phyloP scores from a whole-genome alignment of 805 yeast species.

The Barnettozyma californica region DNA sequence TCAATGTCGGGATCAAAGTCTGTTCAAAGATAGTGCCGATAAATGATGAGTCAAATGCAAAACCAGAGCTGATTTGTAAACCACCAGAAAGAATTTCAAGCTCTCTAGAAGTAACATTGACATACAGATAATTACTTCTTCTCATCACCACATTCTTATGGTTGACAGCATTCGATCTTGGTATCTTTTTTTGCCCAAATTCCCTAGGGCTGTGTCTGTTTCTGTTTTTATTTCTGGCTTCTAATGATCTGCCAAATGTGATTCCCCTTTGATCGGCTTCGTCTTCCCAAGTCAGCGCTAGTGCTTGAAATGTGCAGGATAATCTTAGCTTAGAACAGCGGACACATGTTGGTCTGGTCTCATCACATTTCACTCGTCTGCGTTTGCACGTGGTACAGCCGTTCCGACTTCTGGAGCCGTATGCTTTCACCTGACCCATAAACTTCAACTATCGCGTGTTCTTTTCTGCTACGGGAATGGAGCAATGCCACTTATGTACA shows the following conservation, averaged over 20 bases:
- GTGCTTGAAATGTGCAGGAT: slow-evolving; percentile 19
- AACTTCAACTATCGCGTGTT: background rate
- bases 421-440: slow-evolving; percentile 25
- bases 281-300: slow-evolving; percentile 31
- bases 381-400: slow-evolving; percentile 48
- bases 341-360: slow-evolving; percentile 29
- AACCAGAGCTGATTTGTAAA: slow-evolving; percentile 5
- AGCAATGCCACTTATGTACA: background rate
- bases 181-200: background rate
- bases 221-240: slow-evolving; percentile 15
- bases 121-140: slow-evolving; percentile 12
- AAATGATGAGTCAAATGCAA: background rate
- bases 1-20: slow-evolving; percentile 12
- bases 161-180: background rate
- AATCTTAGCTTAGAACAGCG: slow-evolving; percentile 26
- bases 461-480: background rate
- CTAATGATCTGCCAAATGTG: slow-evolving; percentile 33
- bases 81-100: slow-evolving; percentile 6
- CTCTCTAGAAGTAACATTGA: slow-evolving; percentile 11
- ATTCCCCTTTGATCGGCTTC: slow-evolving; percentile 32
- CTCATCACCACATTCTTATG: slow-evolving; percentile 6
- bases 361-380: slow-evolving; percentile 45
- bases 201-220: background rate
- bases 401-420: slow-evolving; percentile 29
- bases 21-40: slow-evolving; percentile 14